Conservation (phyloP, 805 yeast species). For the Danielia reshetovae region DNA sequence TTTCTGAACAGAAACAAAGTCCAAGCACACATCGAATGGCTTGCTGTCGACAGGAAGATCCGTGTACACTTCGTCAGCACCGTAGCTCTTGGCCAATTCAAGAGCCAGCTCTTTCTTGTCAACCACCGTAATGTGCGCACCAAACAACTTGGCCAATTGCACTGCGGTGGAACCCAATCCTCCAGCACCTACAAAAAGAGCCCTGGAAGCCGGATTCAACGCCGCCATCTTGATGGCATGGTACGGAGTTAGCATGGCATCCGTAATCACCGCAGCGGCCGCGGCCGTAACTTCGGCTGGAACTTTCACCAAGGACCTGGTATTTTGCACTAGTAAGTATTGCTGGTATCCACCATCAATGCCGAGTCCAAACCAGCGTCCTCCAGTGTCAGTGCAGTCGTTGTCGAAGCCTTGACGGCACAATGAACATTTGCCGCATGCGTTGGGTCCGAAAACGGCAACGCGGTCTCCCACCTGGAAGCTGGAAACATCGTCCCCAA, state of each 20-base stretch:
- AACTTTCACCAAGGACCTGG: background rate
- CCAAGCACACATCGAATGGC: slow-evolving; percentile 17
- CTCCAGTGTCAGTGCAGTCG: background rate
- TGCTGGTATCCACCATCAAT: slow-evolving; percentile 1
- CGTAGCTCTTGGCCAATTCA: background rate
- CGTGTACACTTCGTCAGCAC: slow-evolving; percentile 1
- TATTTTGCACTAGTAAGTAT: background rate
- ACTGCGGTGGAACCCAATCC: slow-evolving; percentile 1
- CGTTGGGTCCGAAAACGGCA: slow-evolving; percentile 11
- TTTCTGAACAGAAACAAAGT: slow-evolving; percentile 16
- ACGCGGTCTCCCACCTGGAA: slow-evolving; percentile 10
- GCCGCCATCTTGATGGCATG: background rate
- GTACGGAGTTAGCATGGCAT: slow-evolving; percentile 2
- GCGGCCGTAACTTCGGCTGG: background rate
- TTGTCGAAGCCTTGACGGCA: slow-evolving; percentile 1
- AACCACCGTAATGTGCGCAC: slow-evolving; percentile 10
- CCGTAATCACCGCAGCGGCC: background rate
- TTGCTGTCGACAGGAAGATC: slow-evolving; percentile 1
- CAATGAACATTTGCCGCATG: background rate
- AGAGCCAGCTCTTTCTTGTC: slow-evolving; percentile 20
- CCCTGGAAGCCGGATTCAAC: background rate
- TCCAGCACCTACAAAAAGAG: slow-evolving; percentile 1
- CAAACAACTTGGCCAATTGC: background rate
- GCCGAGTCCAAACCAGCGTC: background rate
- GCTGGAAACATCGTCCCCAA: slow-evolving; percentile 2